These are phyloP conservation scores for Termitomyces sp. DNA, from an alignment of 768 basidiomycete genomes.

Conservation along the genomic window DNA sequence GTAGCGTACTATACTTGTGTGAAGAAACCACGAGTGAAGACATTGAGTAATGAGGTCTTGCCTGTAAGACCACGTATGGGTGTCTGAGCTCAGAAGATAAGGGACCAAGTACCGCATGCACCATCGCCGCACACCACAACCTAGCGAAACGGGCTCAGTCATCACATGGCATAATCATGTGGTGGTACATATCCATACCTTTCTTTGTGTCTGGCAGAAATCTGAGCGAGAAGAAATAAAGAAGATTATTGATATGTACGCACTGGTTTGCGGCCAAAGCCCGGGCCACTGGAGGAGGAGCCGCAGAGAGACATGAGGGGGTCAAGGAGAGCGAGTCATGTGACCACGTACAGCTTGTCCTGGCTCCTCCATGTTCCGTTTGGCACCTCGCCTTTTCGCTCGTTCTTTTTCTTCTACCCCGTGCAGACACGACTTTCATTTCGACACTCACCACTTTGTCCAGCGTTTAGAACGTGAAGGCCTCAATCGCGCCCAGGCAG, in stretches of 20 bases:
- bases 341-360: neutral
- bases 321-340: conserved; percentile 3
- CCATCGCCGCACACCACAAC: conserved; percentile 96
- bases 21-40: conserved; percentile 88
- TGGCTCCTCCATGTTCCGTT: conserved; percentile 7
- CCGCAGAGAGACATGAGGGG: conserved; percentile 51
- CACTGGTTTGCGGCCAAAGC: conserved; percentile 60
- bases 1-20: conserved; percentile 83
- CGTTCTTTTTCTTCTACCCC: conserved; percentile 27
- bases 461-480: conserved; percentile 87
- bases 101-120: conserved; percentile 67
- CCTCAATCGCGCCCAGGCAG: conserved; percentile 84
- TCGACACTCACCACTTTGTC: conserved; percentile 95
- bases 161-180: neutral
- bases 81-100: neutral
- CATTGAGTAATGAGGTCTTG: conserved; percentile 83
- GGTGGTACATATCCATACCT: conserved; percentile 26
- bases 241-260: conserved; percentile 11
- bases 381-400: neutral
- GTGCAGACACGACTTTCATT: conserved; percentile 58
- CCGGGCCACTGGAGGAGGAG: conserved; percentile 39
- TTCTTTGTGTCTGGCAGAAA: conserved; percentile 37
- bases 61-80: conserved; percentile 33
- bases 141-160: conserved; percentile 18
- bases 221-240: neutral